Base-by-base conservation (phyloP, 1,284 basidiomycete species). In the Amylostereum chailletii region DNA sequence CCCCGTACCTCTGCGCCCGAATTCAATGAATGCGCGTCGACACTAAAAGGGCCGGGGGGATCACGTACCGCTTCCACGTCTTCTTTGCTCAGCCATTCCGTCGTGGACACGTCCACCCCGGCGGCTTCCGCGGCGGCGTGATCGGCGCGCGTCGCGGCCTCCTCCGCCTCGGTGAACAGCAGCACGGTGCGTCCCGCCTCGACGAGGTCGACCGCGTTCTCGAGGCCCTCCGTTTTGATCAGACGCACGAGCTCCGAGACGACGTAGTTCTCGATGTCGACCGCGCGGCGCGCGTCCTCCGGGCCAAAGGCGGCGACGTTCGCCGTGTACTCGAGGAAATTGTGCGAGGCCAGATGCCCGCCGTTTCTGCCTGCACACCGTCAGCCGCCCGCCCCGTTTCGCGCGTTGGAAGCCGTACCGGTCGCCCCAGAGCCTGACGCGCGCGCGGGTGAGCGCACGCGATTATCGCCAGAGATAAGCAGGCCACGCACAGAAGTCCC, bases 371-470 rank as follows among this genome's bases (percentile, higher is more conserved):
- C 86, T 86, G 41, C 42, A 48, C 40, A 45, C 11, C 7, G 27
- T 27, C 5, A 41, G 11, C 8, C 10, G 33, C 30, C 27, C 11
- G 9, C 32, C 34, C 27, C 27, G 34, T 34, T 29, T 6, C 33
- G 33, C 5, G 1, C 8, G 27, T 5, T 34, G 10, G 10, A 34
- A 10, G 9, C 58, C 64, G 46, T 52, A 83, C 86, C 86, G 45
- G 86, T 90, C 29, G 87, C 88, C n/a, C 86, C 88, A 34, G 83
- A 81, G 61, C 86, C 87, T 90, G 55, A 0, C 34, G 30, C 27
- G 39, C 39, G 36, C 11, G 49, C 34, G 19, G 29, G 32, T 19
- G 30, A 36, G 11, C 38, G 6, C 33, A 37, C 48, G n/a, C 45
- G 37, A 36, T 47, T 26, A 40, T 42, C 50, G 31, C 38, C 5